Evolutionary conservation across 805 yeast genomes (phyloP).

Genomic region (Lachancea kluyveri): DNA sequence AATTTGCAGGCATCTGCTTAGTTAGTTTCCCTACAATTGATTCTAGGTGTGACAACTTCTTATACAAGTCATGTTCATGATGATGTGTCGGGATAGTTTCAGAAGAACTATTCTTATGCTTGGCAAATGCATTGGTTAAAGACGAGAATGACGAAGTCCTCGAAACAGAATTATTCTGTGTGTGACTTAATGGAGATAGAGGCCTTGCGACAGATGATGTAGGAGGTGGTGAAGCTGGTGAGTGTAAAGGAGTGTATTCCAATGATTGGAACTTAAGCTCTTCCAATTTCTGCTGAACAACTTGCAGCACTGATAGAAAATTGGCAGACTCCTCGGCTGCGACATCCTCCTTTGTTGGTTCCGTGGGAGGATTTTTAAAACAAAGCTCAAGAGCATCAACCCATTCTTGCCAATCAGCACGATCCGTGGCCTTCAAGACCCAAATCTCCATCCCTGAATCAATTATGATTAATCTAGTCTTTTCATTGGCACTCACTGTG

Average conservation of each 20-base stretch:
- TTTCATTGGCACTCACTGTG: constrained; percentile 72
- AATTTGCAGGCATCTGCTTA: constrained; percentile 2
- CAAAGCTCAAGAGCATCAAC: constrained; percentile 60
- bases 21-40: constrained; percentile 14
- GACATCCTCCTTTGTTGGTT: constrained; percentile 4
- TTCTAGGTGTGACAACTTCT: constrained; percentile 21
- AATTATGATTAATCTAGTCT: constrained; percentile 62
- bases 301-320: constrained; percentile 1
- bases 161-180: constrained; percentile 4
- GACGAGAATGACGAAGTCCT: constrained; percentile 9
- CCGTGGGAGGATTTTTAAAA: constrained; percentile 15
- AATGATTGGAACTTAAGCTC: constrained; percentile 26
- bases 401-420: constrained; percentile 75
- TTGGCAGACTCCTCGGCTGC: constrained; percentile 7
- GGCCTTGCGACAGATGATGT: background rate
- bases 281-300: constrained; percentile 25
- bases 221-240: too few relatives aligned
- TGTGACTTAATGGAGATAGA: background rate
- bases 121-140: constrained; percentile 5
- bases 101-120: constrained; percentile 6
- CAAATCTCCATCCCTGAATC: constrained; percentile 96
- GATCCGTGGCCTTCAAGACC: constrained; percentile 67
- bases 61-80: constrained; percentile 21
- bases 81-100: constrained; percentile 3
- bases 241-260: too few relatives aligned